Evolutionary conservation across 2,329 filamentous ascomycete genomes (phyloP).

Genomic region (Aspergillus brunneoviolaceus): DNA sequence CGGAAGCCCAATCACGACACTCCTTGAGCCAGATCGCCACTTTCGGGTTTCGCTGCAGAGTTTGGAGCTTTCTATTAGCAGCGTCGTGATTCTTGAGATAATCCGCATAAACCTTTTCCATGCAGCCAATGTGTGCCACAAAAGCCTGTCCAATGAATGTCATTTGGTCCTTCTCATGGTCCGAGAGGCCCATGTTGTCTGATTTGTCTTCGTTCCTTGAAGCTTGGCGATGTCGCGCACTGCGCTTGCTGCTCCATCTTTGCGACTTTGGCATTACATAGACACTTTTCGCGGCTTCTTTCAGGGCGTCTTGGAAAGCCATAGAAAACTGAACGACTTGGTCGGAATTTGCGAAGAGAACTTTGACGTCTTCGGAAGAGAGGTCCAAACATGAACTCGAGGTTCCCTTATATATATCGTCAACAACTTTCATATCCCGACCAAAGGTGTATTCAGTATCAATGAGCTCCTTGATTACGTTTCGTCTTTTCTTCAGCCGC

Average conservation of each 20-base stretch:
- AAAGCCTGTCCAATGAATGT: conserved; percentile 63
- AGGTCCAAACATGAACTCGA: conserved; percentile 78
- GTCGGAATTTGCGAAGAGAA: conserved; percentile 89
- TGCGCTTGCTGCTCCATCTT: conserved; percentile 54
- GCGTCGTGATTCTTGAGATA: conserved; percentile 66
- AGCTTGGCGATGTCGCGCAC: conserved; percentile 41
- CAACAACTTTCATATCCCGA: conserved; percentile 93
- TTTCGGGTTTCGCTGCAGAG: conserved; percentile 54
- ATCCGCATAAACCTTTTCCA: conserved; percentile 65
- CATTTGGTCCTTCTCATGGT: conserved; percentile 57
- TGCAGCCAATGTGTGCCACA: conserved; percentile 53
- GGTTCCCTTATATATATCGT: conserved; percentile 96
- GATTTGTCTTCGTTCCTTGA: conserved; percentile 30
- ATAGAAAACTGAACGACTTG: conserved; percentile 87
- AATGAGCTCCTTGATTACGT: conserved; percentile 86
- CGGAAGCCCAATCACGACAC: conserved; percentile 87
- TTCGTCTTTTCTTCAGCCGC: conserved; percentile 74
- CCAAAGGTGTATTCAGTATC: conserved; percentile 91
- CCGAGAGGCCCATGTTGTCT: conserved; percentile 35
- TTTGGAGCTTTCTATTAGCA: conserved; percentile 61
- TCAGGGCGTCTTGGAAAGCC: conserved; percentile 73
- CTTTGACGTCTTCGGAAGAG: conserved; percentile 78
- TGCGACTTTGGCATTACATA: conserved; percentile 66
- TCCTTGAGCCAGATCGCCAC: conserved; percentile 82
- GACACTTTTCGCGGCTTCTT: conserved; percentile 73